Conservation (phyloP, 2,329 filamentous ascomycete genomes). For the Westerdykella sp. region DNA sequence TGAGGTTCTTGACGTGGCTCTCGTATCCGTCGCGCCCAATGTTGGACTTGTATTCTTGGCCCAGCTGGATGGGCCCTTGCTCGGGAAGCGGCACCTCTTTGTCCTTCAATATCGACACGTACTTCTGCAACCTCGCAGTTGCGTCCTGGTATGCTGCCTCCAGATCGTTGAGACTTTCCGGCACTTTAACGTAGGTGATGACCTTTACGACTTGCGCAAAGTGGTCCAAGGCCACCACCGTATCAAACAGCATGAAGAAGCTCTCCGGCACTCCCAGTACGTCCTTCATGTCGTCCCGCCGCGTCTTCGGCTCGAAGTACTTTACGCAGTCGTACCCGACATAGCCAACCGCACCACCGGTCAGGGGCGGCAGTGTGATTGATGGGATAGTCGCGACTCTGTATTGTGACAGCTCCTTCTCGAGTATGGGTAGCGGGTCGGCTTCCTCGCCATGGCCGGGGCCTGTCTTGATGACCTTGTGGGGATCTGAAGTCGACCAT, state of each 20-base stretch:
- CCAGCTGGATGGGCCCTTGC: conserved; percentile 65
- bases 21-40: conserved; percentile 87
- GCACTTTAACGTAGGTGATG: conserved; percentile 80
- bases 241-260: conserved; percentile 95
- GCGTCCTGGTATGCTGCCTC: conserved; percentile 65
- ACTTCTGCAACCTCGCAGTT: conserved; percentile 55
- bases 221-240: conserved; percentile 87
- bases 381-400: conserved; percentile 78
- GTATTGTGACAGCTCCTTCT: conserved; percentile 71
- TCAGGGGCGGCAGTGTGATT: conserved; percentile 75
- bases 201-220: conserved; percentile 92
- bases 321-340: conserved; percentile 95
- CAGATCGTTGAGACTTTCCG: conserved; percentile 48
- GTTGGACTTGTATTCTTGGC: conserved; percentile 83
- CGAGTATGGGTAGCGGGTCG: conserved; percentile 78
- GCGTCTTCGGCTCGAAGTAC: conserved; percentile 98
- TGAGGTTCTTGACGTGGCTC: conserved; percentile 75
- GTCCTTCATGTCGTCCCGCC: conserved; percentile 77
- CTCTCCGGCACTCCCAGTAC: conserved; percentile 85
- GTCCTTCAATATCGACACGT: conserved; percentile 65
- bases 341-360: conserved; percentile 90
- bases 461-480: conserved; percentile 80
- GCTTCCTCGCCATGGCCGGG: conserved; percentile 75
- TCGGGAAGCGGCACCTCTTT: conserved; percentile 71
- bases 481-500: conserved; percentile 44